Conservation (phyloP, 805 yeast species). For the Schizosaccharomyces pombe region DNA sequence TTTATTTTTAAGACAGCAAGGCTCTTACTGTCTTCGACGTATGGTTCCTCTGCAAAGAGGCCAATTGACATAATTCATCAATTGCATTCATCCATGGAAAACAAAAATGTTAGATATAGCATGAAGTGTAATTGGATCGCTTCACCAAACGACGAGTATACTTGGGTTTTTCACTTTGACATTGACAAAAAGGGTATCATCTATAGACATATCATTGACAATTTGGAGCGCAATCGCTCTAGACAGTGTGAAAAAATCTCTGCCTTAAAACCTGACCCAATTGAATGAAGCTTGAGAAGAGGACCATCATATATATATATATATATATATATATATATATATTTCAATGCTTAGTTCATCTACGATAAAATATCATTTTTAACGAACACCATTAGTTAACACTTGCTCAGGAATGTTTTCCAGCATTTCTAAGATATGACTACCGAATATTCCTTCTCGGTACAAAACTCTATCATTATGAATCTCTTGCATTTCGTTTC, state of each 20-base stretch:
- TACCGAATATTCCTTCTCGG: slow-evolving; percentile 12
- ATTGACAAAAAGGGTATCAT: not conserved
- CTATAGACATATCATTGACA: not conserved
- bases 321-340: too few relatives aligned
- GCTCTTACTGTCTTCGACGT: not conserved
- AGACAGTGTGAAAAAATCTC: not conserved
- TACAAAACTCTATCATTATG: slow-evolving; percentile 6
- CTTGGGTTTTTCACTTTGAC: not conserved
- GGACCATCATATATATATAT: too few relatives aligned
- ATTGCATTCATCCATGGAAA: not conserved
- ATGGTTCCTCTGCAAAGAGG: not conserved
- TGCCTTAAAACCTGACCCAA: not conserved
- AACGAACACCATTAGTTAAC: not conserved
- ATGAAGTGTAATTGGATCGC: not conserved
- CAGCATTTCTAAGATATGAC: slow-evolving; percentile 12
- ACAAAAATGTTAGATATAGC: not conserved
- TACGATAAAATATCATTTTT: not conserved
- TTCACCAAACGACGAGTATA: not conserved
- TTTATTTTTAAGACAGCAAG: not conserved
- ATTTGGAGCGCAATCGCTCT: not conserved
- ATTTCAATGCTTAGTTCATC: too few relatives aligned
- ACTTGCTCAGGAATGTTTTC: slow-evolving; percentile 10
- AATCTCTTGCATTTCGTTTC: slow-evolving; percentile 9
- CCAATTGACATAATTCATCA: not conserved
- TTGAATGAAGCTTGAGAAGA: not conserved